Conservation (phyloP, 148 eudicot genomes). For the Heliosperma pusillum region DNA sequence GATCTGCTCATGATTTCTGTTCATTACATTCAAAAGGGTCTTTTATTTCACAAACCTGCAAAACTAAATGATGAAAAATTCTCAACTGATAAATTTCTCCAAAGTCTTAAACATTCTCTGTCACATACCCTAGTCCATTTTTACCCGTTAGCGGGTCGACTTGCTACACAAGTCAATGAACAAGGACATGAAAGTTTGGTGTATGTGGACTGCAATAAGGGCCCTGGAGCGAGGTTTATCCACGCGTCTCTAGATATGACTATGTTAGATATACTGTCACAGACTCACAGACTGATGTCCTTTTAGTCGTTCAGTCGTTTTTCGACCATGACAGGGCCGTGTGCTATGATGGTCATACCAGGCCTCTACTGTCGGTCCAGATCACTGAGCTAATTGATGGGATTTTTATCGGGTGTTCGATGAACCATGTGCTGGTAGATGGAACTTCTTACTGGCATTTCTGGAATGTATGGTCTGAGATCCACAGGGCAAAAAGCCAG, state of each 20-base stretch:
- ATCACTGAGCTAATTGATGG: slow-evolving; percentile 37
- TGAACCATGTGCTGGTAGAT: slow-evolving; percentile 50
- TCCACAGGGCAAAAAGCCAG: slow-evolving; percentile 20
- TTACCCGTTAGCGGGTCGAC: slow-evolving; percentile 28
- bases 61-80: background rate
- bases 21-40: slow-evolving; percentile 30
- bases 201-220: slow-evolving; percentile 24
- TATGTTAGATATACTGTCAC: slow-evolving; percentile 28
- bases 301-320: slow-evolving; percentile 31
- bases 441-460: slow-evolving; percentile 65
- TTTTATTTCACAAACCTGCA: slow-evolving; percentile 21
- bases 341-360: slow-evolving; percentile 40
- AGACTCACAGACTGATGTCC: slow-evolving; percentile 24
- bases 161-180: slow-evolving; percentile 9
- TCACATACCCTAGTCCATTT: slow-evolving; percentile 24
- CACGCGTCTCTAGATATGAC: slow-evolving; percentile 22
- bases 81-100: background rate
- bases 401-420: slow-evolving; percentile 49
- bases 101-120: slow-evolving; percentile 20
- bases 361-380: slow-evolving; percentile 45
- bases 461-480: slow-evolving; percentile 46
- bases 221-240: slow-evolving; percentile 26
- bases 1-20: slow-evolving; percentile 18
- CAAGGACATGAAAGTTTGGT: background rate
- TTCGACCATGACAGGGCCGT: slow-evolving; percentile 35